Percentiles rank a stretch among this genome's conserved stretches.
These are phyloP conservation scores for Fusarium haematococcum DNA, from an alignment of 2,329 filamentous ascomycete genomes.

Conservation along the genomic window DNA sequence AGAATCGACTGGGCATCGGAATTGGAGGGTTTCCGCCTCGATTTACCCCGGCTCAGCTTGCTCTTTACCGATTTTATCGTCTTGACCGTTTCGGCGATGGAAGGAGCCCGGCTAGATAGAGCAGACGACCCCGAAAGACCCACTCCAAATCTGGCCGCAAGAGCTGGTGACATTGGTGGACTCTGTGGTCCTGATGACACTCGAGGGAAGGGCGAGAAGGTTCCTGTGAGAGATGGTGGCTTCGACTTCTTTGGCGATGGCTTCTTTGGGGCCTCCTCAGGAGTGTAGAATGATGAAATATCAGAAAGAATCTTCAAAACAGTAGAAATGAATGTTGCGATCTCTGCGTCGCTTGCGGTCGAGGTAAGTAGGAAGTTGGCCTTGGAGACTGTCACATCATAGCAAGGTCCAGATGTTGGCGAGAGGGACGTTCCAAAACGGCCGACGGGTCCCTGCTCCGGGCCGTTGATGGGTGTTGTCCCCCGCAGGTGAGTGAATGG, in stretches of 20 bases:
- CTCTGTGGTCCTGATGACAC: constrained; percentile 37
- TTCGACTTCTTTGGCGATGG: constrained; percentile 35
- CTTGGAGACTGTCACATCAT: constrained; percentile 57
- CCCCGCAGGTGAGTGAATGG: constrained; percentile 57
- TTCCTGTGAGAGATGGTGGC: constrained; percentile 46
- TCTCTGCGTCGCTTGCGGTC: constrained; percentile 65
- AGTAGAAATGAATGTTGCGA: constrained; percentile 64
- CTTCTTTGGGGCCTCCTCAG: constrained; percentile 49
- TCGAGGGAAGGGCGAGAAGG: constrained; percentile 48
- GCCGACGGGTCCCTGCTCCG: constrained; percentile 38
- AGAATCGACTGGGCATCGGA: constrained; percentile 49
- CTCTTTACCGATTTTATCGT: constrained; percentile 47
- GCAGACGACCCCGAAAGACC: constrained; percentile 18
- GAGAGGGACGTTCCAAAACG: constrained; percentile 35
- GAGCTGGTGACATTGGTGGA: constrained; percentile 35
- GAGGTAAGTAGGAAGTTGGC: constrained; percentile 69
- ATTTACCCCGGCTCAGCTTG: constrained; percentile 45
- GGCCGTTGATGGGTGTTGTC: constrained; percentile 43
- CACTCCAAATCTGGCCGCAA: constrained; percentile 19
- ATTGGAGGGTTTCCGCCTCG: constrained; percentile 36
- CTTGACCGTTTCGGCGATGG: constrained; percentile 48
- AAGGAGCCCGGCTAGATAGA: constrained; percentile 45
- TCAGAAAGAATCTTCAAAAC: constrained; percentile 59
- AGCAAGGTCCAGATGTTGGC: constrained; percentile 42
- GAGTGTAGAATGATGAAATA: constrained; percentile 56